A percentile compares a stretch with the other conserved stretches of the same genome.
These are phyloP conservation scores for Ogataea hybrid DNA, from an alignment of 1,139 yeast genomes.

Conservation along the genomic window DNA sequence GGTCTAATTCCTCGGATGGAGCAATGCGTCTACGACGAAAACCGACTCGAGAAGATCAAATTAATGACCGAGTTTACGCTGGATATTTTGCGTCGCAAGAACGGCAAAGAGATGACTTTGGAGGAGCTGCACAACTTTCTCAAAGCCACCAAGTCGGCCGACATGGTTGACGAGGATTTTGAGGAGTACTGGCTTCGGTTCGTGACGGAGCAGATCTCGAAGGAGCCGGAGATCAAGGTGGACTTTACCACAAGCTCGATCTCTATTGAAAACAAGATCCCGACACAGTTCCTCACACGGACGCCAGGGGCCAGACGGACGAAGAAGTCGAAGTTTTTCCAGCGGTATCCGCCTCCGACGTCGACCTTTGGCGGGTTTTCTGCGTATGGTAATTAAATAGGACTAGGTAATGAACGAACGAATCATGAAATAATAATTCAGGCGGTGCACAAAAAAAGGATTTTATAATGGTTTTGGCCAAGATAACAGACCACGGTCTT, in stretches of 20 bases:
- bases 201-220: slow-evolving; percentile 37
- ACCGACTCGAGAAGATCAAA: slow-evolving; percentile 65
- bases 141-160: slow-evolving; percentile 48
- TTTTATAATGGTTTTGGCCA: slow-evolving; percentile 5
- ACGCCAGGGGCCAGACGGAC: slow-evolving; percentile 21
- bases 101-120: slow-evolving; percentile 61
- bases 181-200: slow-evolving; percentile 79
- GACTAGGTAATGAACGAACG: slow-evolving; percentile 9
- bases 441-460: slow-evolving; percentile 3
- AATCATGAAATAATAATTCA: slow-evolving; percentile 1
- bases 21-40: slow-evolving; percentile 74
- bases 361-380: slow-evolving; percentile 18
- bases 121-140: slow-evolving; percentile 59
- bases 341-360: slow-evolving; percentile 17
- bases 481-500: slow-evolving; percentile 4
- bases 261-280: slow-evolving; percentile 24
- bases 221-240: slow-evolving; percentile 62
- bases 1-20: slow-evolving; percentile 61
- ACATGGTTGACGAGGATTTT: slow-evolving; percentile 53
- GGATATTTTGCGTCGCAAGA: slow-evolving; percentile 62
- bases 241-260: slow-evolving; percentile 23
- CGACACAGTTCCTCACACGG: slow-evolving; percentile 25
- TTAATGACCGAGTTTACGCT: slow-evolving; percentile 68
- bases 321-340: slow-evolving; percentile 20
- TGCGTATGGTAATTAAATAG: slow-evolving; percentile 7